Evolutionary conservation across 2,329 filamentous ascomycete genomes (phyloP), one percentile per base, ranked within the genome.

Genomic region (Cercospora sesami): DNA sequence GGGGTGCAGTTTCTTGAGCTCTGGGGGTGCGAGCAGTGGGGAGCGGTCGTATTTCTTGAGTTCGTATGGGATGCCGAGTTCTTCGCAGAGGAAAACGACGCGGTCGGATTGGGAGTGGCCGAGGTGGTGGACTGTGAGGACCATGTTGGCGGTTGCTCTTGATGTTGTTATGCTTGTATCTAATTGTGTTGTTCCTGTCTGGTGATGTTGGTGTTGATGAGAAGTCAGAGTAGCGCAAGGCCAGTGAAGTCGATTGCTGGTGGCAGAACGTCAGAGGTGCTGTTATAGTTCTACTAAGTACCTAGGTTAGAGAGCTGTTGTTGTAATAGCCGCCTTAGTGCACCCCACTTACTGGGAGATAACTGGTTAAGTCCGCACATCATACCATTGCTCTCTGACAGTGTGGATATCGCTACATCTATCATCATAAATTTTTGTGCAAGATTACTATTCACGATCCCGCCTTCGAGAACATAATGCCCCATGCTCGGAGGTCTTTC

Each of bases 1-100:
- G 0, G 83, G 84, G 55, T 78, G 75, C 31, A 80, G 68, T 31
- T 73, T 72, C 60, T 76, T 73, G 66, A 76, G 71, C 9, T 75
- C 73, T n/a, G 75, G 72, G 0, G 73, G 76, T 1, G 73, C 71
- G 16, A 78, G 73, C 4, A 77, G 53, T 72, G 87, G 84, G 7
- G 74, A 74, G 53, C 85, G 83, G 61, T 80, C 68, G 79, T 87
- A 81, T 48, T 79, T 77, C 66, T 80, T 79, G 10, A 86, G 77
- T 1, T 80, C 74, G 75, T 90, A 90, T 2, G 80, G 75, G 62
- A 91, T 77, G 59, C 78, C 77, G 18, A 90, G 84, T 76, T 91
- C 89, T 76, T 91, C 88, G 75, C 86, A 86, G 57, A 90, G 84
- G 84, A 86, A 90, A 73, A 85, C 79, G 62, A 90, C 82, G 48